Conservation (phyloP, 2,329 filamentous ascomycete genomes). For the Macrophomina pseudophaseolina region DNA sequence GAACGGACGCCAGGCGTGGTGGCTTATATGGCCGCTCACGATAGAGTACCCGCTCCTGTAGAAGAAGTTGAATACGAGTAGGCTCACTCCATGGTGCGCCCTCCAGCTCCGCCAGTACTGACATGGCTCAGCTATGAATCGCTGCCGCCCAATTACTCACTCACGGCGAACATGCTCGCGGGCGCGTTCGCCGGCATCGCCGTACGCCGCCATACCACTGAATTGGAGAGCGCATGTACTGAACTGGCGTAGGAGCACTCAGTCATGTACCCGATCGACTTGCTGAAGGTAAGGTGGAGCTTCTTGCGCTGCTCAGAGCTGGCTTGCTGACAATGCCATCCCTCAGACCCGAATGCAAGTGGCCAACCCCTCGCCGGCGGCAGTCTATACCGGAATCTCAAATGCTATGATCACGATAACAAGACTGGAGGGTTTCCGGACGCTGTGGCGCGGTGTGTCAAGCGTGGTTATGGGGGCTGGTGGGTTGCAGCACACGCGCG, state of each 20-base stretch:
- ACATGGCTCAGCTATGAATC: conserved; percentile 75
- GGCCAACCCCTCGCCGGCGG: conserved; percentile 78
- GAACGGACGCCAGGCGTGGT: conserved; percentile 42
- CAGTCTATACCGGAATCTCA: conserved; percentile 86
- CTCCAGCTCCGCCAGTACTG: conserved; percentile 30
- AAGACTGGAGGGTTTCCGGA: conserved; percentile 83
- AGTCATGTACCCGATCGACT: conserved; percentile 98
- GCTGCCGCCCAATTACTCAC: conserved; percentile 90
- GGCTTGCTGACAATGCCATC: background rate
- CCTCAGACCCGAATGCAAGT: conserved; percentile 95
- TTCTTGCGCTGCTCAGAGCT: background rate
- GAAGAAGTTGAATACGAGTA: conserved; percentile 50
- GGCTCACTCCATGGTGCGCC: conserved; percentile 29
- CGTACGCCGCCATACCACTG: conserved; percentile 59
- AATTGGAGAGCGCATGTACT: conserved; percentile 31
- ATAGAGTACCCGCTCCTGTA: conserved; percentile 38
- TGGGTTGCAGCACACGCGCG: conserved; percentile 45
- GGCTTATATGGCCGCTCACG: conserved; percentile 49
- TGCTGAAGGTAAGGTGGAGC: conserved; percentile 78
- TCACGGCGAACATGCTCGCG: conserved; percentile 92
- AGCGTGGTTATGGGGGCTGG: conserved; percentile 95
- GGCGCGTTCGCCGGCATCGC: conserved; percentile 97
- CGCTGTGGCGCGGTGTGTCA: conserved; percentile 94
- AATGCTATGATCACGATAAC: conserved; percentile 94
- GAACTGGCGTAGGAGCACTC: conserved; percentile 78